Base-by-base conservation (phyloP, 2,329 filamentous ascomycete species). In the Fusarium sp. region DNA sequence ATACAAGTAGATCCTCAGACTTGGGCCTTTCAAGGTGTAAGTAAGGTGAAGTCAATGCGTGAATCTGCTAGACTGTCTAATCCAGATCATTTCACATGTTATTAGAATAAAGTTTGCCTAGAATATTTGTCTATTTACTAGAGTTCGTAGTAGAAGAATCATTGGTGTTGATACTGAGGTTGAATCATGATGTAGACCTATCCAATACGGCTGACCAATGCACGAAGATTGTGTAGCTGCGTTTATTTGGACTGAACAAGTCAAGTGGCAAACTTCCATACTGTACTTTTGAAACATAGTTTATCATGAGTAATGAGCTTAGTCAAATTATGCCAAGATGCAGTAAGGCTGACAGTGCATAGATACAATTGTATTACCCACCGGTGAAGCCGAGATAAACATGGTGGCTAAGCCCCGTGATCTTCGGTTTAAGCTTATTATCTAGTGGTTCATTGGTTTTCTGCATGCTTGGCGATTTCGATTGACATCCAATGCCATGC, bases 381-480 rank as follows among this genome's bases (percentile, higher is more conserved):
- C 20, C 42, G 42, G 64, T 33, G 42, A 62, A 67, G 40, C 63
- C 63, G 64, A 67, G 62, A 61, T 54, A 49, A 41, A 60, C 56
- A 49, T 41, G 27, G 32, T 45, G 30, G 55, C 33, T 37, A 32
- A 52, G 53, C 60, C 54, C 33, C 38, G 27, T 23, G 33, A 50
- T 50, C 30, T 42, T 33, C n/a, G 32, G 32, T 52, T 37, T 49
- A 17, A 23, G n/a, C 52, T 44, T 13, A 41, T 23, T 35, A 42
- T 13, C 30, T 33, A 40, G 33, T 18, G 32, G 46, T 33, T 46
- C 13, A 60, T 69, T 69, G 48, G 49, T 60, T 26, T 15, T 13
- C 20, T 15, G 18, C 20, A 30, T 33, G 20, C 58, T 57, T 10
- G 32, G 38, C 38, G 45, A 23, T 30, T 12, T 64, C 18, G 30